phyloP scores from a whole-genome alignment of 345 rosid genomes.

The Aquilaria yunnanensis region DNA sequence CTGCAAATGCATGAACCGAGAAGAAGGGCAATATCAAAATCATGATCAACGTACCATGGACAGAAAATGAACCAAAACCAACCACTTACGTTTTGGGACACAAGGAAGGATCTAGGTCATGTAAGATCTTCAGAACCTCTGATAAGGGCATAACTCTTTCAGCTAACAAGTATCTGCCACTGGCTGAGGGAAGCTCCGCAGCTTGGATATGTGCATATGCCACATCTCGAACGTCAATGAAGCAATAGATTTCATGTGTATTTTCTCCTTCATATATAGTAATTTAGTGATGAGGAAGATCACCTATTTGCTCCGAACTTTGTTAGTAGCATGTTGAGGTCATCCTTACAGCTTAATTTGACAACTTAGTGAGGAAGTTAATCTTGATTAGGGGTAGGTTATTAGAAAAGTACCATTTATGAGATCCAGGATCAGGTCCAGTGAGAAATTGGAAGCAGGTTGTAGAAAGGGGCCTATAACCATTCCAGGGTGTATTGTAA shows the following conservation, averaged over 20 bases:
- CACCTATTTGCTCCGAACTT: too few relatives aligned
- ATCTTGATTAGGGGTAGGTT: not conserved
- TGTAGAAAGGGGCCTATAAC: conserved; percentile 39
- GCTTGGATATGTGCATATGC: conserved; percentile 56
- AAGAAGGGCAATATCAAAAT: not conserved
- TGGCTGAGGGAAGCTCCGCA: conserved; percentile 36
- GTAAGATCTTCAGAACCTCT: conserved; percentile 12
- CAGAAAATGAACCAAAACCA: not conserved
- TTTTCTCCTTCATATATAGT: conserved; percentile 13
- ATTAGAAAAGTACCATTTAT: conserved; percentile 20
- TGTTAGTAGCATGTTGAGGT: not conserved
- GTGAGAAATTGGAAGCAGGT: conserved; percentile 27
- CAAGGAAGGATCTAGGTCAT: conserved; percentile 21
- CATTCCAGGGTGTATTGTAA: conserved; percentile 30
- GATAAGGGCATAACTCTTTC: conserved; percentile 9
- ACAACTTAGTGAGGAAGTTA: not conserved
- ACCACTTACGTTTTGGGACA: not conserved
- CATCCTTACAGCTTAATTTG: too few relatives aligned
- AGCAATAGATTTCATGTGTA: conserved; percentile 13
- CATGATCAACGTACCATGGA: not conserved
- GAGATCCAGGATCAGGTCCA: conserved; percentile 18
- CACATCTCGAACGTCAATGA: conserved; percentile 47
- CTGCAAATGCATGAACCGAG: not conserved
- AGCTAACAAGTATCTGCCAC: conserved; percentile 33
- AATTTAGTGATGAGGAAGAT: too few relatives aligned